Conservation (phyloP, 2,329 filamentous ascomycete species). For the Conoideocrella luteorostrata region DNA sequence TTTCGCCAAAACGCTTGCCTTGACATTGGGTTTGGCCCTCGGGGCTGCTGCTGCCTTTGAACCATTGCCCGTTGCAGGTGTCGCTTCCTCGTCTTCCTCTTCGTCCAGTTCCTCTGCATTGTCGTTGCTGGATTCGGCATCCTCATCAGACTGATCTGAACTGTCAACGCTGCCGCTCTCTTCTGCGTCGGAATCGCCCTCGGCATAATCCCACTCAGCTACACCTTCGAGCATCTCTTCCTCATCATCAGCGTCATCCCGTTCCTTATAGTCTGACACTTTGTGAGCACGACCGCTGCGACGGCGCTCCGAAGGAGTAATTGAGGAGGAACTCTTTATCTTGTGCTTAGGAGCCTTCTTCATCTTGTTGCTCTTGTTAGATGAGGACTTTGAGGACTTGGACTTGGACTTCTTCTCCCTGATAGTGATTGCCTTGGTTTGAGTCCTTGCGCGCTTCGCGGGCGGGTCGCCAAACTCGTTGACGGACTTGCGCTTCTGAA, state of each 20-base stretch:
- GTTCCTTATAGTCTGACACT: slow-evolving; percentile 47
- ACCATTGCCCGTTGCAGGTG: slow-evolving; percentile 19
- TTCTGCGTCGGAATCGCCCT: slow-evolving; percentile 27
- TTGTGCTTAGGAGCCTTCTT: slow-evolving; percentile 24
- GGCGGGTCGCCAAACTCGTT: slow-evolving; percentile 42
- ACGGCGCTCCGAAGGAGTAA: slow-evolving; percentile 41
- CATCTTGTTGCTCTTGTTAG: slow-evolving; percentile 19
- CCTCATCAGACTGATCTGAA: slow-evolving; percentile 9
- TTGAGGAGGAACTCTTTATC: slow-evolving; percentile 17
- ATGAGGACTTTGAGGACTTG: slow-evolving; percentile 27
- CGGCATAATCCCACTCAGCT: slow-evolving; percentile 50
- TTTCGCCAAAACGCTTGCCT: slow-evolving; percentile 18
- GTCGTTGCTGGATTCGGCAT: slow-evolving; percentile 12
- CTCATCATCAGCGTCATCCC: slow-evolving; percentile 52
- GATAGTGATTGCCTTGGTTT: slow-evolving; percentile 30
- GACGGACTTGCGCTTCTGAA: slow-evolving; percentile 50
- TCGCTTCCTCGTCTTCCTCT: slow-evolving; percentile 12
- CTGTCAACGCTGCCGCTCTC: slow-evolving; percentile 16
- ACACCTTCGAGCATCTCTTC: slow-evolving; percentile 57
- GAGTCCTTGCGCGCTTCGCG: slow-evolving; percentile 31
- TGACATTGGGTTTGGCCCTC: slow-evolving; percentile 17
- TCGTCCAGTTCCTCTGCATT: slow-evolving; percentile 10
- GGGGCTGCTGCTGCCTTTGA: slow-evolving; percentile 14
- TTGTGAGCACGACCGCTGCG: slow-evolving; percentile 48
- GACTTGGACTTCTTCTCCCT: slow-evolving; percentile 33